Base-by-base conservation (phyloP, 1,284 basidiomycete species). In the Inonotus hispidus region DNA sequence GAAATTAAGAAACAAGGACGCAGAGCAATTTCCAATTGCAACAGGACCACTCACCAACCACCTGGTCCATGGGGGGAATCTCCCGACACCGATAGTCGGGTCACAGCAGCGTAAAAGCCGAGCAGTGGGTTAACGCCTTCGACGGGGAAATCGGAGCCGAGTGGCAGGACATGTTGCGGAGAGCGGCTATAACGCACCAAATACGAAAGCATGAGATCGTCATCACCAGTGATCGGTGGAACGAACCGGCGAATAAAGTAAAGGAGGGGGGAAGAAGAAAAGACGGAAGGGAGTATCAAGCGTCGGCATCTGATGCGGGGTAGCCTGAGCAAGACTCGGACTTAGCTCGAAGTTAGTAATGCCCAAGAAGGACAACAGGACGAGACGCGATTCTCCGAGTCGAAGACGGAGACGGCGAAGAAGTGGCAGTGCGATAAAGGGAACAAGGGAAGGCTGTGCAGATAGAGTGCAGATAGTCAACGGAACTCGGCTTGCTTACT, bases 61-160 rank as follows among this genome's bases (percentile, higher is more conserved):
- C 74, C 79, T 0, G 75, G 58, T 0, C 94, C 95, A 64, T 95
- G 91, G 0, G 95, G 95, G 11, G 90, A 93, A 8, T 79, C 75
- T 1, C 93, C 93, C 2, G 82, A 73, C 0, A 79, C 75, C 29
- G 83, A 82, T 1, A 92, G 76, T 13, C 95, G 81, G 0, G 92
- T 81, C 2, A 94, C 82, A 0, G 93, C 91, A 1, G 94, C 92
- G 69, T 95, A 94, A 73, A 96, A 94, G 1, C 92, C 92, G 1
- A 87, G 72, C 11, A 92, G 73, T 0, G 91, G 91, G 66, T 91
- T 89, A 58, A 92, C 87, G 16, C 81, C 79, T 72, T 95, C 93
- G 1, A 98, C 87, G 0, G 94, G 94, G 72, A 96, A 96, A 72
- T 97, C 95, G 1, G 92, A 93, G 10, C 95, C 94, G 0, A 96